Evolutionary conservation across 75 land plant species (phyloP).

Genomic region (Azolla pinnata): DNA sequence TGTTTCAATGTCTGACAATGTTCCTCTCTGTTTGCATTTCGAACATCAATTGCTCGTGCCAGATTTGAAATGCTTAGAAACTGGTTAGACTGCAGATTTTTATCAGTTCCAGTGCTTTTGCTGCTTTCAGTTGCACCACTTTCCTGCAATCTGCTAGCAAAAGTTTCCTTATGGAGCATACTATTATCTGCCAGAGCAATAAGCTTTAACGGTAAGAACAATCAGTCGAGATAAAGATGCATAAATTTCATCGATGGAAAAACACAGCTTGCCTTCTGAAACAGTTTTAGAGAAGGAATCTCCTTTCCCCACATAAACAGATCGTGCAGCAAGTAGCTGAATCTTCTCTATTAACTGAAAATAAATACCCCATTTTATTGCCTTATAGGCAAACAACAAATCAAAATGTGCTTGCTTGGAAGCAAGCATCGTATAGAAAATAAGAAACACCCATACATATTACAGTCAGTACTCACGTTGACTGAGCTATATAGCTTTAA

Average conservation of each 20-base stretch:
- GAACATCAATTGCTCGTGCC: slow-evolving; percentile 38
- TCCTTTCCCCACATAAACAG: background rate
- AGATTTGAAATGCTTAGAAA: too few species aligned
- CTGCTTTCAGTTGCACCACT: slow-evolving; percentile 68
- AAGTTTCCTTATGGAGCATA: slow-evolving; percentile 36
- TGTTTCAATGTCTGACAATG: slow-evolving; percentile 21
- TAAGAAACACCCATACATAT: too few species aligned
- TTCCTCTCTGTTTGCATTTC: slow-evolving; percentile 42
- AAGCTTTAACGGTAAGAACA: background rate
- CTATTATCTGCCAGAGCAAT: slow-evolving; percentile 23
- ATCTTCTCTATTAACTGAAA: background rate
- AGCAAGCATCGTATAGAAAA: background rate
- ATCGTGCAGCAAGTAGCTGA: background rate
- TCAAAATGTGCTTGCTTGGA: background rate
- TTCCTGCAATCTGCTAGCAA: slow-evolving; percentile 54
- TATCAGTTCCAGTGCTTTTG: too few species aligned
- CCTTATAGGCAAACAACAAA: too few species aligned
- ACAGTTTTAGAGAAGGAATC: background rate
- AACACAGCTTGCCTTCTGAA: too few species aligned
- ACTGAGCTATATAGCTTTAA: too few species aligned
- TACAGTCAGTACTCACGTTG: too few species aligned
- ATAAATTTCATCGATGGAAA: too few species aligned
- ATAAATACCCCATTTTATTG: background rate
- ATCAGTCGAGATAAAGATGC: background rate
- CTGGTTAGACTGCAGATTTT: too few species aligned